Evolutionary conservation across 2,329 filamentous ascomycete genomes (phyloP).

Genomic region (Rhynchosporium secalis): DNA sequence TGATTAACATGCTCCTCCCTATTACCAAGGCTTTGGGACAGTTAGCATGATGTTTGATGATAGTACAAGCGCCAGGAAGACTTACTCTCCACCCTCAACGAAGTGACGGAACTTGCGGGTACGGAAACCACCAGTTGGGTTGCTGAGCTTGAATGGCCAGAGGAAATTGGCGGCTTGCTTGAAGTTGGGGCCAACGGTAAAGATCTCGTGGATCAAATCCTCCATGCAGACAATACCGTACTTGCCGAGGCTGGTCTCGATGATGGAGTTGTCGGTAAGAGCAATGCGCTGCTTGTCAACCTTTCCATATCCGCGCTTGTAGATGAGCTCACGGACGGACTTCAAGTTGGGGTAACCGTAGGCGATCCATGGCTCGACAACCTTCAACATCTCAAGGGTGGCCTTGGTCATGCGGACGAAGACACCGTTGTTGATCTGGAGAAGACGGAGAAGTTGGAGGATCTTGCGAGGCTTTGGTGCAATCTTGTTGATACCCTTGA

Average conservation of each 20-base stretch:
- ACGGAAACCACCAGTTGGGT: slow-evolving; percentile 96
- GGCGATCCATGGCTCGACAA: slow-evolving; percentile 98
- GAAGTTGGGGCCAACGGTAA: slow-evolving; percentile 98
- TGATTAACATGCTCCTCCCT: slow-evolving; percentile 67
- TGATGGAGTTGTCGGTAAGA: slow-evolving; percentile 95
- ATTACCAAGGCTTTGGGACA: neutral
- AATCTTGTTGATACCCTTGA: slow-evolving; percentile 99
- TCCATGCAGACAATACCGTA: slow-evolving; percentile 99
- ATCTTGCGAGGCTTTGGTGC: slow-evolving; percentile 99
- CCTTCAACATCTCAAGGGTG: slow-evolving; percentile 93
- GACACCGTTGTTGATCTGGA: slow-evolving; percentile 99
- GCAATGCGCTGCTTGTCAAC: slow-evolving; percentile 96
- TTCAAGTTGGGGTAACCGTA: slow-evolving; percentile 99
- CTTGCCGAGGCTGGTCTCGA: slow-evolving; percentile 95
- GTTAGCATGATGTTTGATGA: no score
- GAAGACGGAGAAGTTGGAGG: slow-evolving; percentile 96
- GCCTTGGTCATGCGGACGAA: slow-evolving; percentile 98
- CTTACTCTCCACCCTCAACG: slow-evolving; percentile 69
- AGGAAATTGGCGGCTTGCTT: slow-evolving; percentile 97
- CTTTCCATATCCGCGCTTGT: slow-evolving; percentile 99
- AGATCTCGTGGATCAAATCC: slow-evolving; percentile 99
- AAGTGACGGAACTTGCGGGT: slow-evolving; percentile 75
- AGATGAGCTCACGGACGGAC: slow-evolving; percentile 97
- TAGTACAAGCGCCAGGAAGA: neutral
- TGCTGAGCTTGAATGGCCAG: slow-evolving; percentile 99